A percentile compares a stretch with the other conserved stretches of the same genome.
These are phyloP conservation scores for Jacaranda copaia DNA, from an alignment of 257 asterid species.

Conservation along the genomic window DNA sequence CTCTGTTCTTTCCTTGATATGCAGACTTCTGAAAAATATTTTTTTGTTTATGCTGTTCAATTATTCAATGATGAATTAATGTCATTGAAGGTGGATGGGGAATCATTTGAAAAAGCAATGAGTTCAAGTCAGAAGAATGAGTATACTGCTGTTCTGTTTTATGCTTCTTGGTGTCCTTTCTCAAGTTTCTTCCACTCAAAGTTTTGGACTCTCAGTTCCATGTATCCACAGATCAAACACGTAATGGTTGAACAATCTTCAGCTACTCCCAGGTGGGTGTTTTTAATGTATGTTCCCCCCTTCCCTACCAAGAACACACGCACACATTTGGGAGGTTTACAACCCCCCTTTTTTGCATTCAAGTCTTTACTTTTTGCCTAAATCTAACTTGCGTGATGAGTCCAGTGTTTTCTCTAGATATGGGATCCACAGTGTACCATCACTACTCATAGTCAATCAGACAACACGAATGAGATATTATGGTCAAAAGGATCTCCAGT, in stretches of 20 bases:
- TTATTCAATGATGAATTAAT: conserved; percentile 21
- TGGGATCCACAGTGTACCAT: conserved; percentile 85
- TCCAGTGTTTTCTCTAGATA: conserved; percentile 79
- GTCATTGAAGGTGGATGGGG: conserved; percentile 67
- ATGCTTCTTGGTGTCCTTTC: conserved; percentile 83
- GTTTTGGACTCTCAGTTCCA: conserved; percentile 62
- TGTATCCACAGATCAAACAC: conserved; percentile 77
- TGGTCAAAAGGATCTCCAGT: conserved; percentile 66
- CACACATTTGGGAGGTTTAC: background rate
- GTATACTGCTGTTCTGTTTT: conserved; percentile 61
- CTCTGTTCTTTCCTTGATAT: background rate
- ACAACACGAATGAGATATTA: conserved; percentile 54
- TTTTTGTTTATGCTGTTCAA: conserved; percentile 21
- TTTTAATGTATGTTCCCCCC: background rate
- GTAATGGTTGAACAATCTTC: conserved; percentile 65
- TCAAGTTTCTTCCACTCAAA: conserved; percentile 49
- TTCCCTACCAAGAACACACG: background rate
- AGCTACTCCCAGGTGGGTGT: conserved; percentile 68
- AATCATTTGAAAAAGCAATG: conserved; percentile 54
- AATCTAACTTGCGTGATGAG: conserved; percentile 29
- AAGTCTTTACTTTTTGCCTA: conserved; percentile 23
- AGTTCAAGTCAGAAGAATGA: conserved; percentile 46
- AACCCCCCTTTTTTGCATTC: conserved; percentile 16
- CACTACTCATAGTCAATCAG: conserved; percentile 70
- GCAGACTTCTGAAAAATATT: background rate